Percentiles rank a stretch among this genome's conserved stretches.
Evolutionary conservation across 2,329 filamentous ascomycete genomes (phyloP).

Genomic region (Fusarium concolor): DNA sequence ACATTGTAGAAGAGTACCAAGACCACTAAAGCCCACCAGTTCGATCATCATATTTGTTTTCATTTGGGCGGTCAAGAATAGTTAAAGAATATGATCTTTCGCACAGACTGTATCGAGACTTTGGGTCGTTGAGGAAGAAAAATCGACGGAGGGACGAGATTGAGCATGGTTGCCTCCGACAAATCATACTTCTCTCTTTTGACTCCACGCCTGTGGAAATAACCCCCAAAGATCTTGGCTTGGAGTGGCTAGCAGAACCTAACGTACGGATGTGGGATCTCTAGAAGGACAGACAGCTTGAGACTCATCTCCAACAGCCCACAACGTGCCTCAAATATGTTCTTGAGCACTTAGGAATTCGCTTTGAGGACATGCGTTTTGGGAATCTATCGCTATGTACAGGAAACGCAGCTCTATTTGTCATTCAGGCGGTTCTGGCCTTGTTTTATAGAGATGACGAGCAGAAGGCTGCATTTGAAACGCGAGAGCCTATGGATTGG

Average conservation of each 20-base stretch:
- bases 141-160: constrained; percentile 21
- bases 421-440: constrained; percentile 15
- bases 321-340: constrained; percentile 21
- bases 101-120: too few relatives aligned
- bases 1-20: too few relatives aligned
- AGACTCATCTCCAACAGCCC: constrained; percentile 6
- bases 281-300: constrained; percentile 7
- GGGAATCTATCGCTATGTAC: constrained; percentile 24
- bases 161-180: background rate
- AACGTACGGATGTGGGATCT: constrained; percentile 25
- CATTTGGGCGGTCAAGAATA: too few relatives aligned
- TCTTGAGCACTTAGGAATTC: constrained; percentile 29
- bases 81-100: too few relatives aligned
- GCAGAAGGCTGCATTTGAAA: constrained; percentile 16
- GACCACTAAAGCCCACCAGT: too few relatives aligned
- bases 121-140: background rate
- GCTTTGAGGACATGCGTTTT: constrained; percentile 33
- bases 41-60: too few relatives aligned
- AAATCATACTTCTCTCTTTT: constrained; percentile 31
- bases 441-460: constrained; percentile 22
- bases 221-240: background rate
- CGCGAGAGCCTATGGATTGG: constrained; percentile 17
- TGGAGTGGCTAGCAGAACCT: constrained; percentile 5
- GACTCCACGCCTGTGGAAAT: constrained; percentile 2
- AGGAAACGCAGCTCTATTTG: constrained; percentile 31